Conservation (phyloP, 768 basidiomycete genomes). For the Trichaptum fuscoviolaceum region DNA sequence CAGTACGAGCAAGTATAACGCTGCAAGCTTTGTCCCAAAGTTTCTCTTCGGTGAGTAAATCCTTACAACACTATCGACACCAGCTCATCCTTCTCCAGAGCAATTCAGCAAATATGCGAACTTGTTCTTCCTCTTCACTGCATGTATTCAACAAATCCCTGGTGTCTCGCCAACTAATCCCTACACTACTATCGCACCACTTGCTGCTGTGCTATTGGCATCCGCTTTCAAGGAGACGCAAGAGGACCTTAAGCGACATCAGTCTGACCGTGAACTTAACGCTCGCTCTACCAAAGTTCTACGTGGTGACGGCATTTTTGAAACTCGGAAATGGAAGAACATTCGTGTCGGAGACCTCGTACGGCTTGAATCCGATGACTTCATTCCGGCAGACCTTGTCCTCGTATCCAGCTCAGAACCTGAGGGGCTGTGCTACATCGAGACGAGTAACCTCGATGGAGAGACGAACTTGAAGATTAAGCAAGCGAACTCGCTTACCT, state of each 20-base stretch:
- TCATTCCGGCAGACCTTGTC: slow-evolving; percentile 93
- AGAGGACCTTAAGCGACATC: slow-evolving; percentile 97
- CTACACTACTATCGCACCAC: slow-evolving; percentile 92
- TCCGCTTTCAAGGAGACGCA: slow-evolving; percentile 95
- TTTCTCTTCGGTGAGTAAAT: slow-evolving; percentile 75
- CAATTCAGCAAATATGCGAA: slow-evolving; percentile 99
- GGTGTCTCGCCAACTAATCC: slow-evolving; percentile 93
- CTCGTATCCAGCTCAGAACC: slow-evolving; percentile 89
- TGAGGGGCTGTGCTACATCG: slow-evolving; percentile 95
- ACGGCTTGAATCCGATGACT: slow-evolving; percentile 85
- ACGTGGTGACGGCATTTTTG: slow-evolving; percentile 55
- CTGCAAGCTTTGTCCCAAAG: slow-evolving; percentile 83
- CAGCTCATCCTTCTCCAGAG: slow-evolving; percentile 42
- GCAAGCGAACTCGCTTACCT: slow-evolving; percentile 82
- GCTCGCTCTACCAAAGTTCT: slow-evolving; percentile 77
- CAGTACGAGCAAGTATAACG: slow-evolving; percentile 93
- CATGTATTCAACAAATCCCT: slow-evolving; percentile 95
- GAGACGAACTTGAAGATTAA: slow-evolving; percentile 99
- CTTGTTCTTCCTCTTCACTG: slow-evolving; percentile 97
- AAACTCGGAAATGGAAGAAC: slow-evolving; percentile 79
- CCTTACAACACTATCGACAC: background rate
- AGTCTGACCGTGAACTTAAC: slow-evolving; percentile 90
- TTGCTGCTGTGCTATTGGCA: slow-evolving; percentile 82
- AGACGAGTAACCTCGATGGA: slow-evolving; percentile 98
- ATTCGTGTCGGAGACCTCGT: slow-evolving; percentile 90